These are phyloP conservation scores for Termitomyces sp. DNA, from an alignment of 768 basidiomycete genomes.

Conservation along the genomic window DNA sequence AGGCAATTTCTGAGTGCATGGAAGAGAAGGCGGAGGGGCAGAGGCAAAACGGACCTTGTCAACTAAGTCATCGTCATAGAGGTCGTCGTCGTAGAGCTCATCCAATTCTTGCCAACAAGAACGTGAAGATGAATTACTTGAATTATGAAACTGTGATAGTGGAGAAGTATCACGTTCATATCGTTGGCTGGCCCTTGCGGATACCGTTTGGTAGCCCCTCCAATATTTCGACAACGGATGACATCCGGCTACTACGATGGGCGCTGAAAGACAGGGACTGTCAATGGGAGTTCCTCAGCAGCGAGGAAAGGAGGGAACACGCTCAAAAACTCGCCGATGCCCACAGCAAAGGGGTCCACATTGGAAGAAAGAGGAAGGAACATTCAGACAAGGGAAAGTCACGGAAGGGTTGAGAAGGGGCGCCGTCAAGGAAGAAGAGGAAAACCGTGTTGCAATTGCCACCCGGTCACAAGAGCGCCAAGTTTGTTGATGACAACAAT, in stretches of 20 bases:
- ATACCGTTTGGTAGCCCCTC: neutral
- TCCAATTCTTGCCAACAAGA: neutral
- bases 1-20: too few relatives aligned
- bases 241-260: neutral
- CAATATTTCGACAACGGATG: neutral
- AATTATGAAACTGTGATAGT: constrained; percentile 1
- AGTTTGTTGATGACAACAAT: neutral
- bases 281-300: neutral
- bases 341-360: neutral
- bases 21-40: too few relatives aligned
- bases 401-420: neutral
- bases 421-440: neutral
- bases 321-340: neutral
- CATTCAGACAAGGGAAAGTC: constrained; percentile 1
- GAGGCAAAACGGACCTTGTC: too few relatives aligned
- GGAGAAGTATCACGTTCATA: neutral
- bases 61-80: too few relatives aligned
- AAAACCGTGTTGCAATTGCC: neutral
- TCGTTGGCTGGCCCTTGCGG: neutral
- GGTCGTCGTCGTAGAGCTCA: neutral
- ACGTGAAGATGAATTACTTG: constrained; percentile 4
- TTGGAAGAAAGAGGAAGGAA: neutral
- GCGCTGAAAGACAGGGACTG: neutral
- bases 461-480: neutral
- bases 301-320: neutral